Evolutionary conservation across 805 yeast species (phyloP).

Genomic region (Zygotorulaspora danielsina): DNA sequence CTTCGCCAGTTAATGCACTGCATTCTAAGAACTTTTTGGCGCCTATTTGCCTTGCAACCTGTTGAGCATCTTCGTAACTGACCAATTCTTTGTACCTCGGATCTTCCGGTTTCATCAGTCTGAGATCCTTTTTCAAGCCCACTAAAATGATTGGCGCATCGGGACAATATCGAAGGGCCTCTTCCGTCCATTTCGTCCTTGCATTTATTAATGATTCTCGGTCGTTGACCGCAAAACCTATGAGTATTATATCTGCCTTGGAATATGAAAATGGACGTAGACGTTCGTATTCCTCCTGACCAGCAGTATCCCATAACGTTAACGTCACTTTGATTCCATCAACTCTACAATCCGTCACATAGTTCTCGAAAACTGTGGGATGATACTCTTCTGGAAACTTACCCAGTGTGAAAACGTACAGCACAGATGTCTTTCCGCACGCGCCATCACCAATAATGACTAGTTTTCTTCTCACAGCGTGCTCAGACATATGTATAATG

Average conservation of each 20-base stretch:
- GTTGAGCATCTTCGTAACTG: slow-evolving; percentile 53
- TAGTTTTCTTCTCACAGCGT: slow-evolving; percentile 57
- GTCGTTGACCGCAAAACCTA: slow-evolving; percentile 80
- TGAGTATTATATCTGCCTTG: slow-evolving; percentile 78
- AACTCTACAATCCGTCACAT: slow-evolving; percentile 89
- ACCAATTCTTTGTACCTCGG: slow-evolving; percentile 44
- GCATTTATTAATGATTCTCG: slow-evolving; percentile 85
- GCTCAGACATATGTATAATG: slow-evolving; percentile 28
- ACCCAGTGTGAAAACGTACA: slow-evolving; percentile 89
- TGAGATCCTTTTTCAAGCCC: slow-evolving; percentile 79
- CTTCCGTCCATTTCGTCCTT: slow-evolving; percentile 79
- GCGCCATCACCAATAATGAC: slow-evolving; percentile 96
- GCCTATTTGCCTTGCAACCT: slow-evolving; percentile 71
- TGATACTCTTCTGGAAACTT: slow-evolving; percentile 90
- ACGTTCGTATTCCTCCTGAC: slow-evolving; percentile 92
- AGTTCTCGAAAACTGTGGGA: slow-evolving; percentile 92
- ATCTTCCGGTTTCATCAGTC: slow-evolving; percentile 34
- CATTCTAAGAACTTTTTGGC: slow-evolving; percentile 84
- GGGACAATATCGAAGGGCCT: slow-evolving; percentile 77
- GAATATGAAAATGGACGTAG: slow-evolving; percentile 83
- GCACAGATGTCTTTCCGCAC: slow-evolving; percentile 85
- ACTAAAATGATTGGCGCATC: slow-evolving; percentile 71
- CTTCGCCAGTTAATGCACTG: slow-evolving; percentile 89
- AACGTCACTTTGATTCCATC: slow-evolving; percentile 88
- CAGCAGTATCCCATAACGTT: slow-evolving; percentile 95